phyloP scores from a whole-genome alignment of 1,284 basidiomycete species.

The Cutaneotrichosporon cavernicola region DNA sequence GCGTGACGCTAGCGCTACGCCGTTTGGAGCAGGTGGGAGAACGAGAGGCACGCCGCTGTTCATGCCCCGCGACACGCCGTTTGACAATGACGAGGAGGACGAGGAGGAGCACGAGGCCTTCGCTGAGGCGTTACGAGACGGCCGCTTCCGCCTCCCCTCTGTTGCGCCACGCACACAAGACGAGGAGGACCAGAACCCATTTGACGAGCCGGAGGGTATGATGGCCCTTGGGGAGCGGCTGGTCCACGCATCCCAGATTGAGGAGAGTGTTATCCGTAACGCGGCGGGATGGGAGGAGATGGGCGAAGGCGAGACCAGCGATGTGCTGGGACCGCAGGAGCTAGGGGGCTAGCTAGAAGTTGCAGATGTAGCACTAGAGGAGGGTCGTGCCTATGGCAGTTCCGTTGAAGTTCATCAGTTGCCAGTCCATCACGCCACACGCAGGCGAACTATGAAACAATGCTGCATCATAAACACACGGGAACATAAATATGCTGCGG shows the following conservation, averaged over 20 bases:
- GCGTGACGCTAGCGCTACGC: conserved; percentile 21
- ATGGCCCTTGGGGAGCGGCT: conserved; percentile 43
- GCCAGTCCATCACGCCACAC: background rate
- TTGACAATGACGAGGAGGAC: conserved; percentile 49
- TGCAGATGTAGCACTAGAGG: background rate
- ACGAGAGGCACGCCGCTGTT: conserved; percentile 40
- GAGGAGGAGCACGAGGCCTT: conserved; percentile 50
- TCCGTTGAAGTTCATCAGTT: background rate
- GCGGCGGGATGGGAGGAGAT: conserved; percentile 48
- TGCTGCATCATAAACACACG: conserved; percentile 18
- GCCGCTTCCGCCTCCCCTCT: conserved; percentile 41
- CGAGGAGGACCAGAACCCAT: conserved; percentile 45
- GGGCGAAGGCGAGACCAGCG: conserved; percentile 44
- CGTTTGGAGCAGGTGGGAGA: conserved; percentile 15
- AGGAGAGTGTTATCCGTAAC: conserved; percentile 42
- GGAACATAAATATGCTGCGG: conserved; percentile 11
- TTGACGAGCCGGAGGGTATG: conserved; percentile 49
- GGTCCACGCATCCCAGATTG: conserved; percentile 45
- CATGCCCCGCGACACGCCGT: conserved; percentile 45
- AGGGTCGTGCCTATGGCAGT: no score
- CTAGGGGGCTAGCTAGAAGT: conserved; percentile 34
- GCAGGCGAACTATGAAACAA: conserved; percentile 20
- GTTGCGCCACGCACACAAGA: conserved; percentile 40
- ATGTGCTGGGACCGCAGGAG: conserved; percentile 47
- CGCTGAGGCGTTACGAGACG: conserved; percentile 39